Conservation (phyloP, 768 basidiomycete genomes). For the Agaricus blazei region DNA sequence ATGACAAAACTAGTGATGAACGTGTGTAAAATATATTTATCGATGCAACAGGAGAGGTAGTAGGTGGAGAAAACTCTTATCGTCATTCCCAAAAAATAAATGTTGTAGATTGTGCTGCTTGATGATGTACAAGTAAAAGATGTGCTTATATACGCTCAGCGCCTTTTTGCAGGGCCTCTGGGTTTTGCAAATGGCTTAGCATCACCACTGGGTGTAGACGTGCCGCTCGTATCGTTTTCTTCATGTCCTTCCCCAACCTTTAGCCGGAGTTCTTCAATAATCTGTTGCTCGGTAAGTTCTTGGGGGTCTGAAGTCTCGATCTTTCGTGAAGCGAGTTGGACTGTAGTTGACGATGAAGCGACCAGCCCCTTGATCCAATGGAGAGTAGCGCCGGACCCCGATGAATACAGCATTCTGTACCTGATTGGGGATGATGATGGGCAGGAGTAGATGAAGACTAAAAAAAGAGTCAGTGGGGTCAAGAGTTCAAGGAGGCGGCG, state of each 20-base stretch:
- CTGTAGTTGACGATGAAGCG: conserved; percentile 33
- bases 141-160: conserved; percentile 4
- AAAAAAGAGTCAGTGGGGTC: not conserved
- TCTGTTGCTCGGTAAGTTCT: conserved; percentile 62
- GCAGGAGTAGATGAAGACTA: conserved; percentile 92
- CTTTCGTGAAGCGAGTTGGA: conserved; percentile 48
- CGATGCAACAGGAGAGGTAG: no score
- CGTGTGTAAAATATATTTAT: no score
- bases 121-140: no score
- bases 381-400: conserved; percentile 54
- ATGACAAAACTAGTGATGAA: no score
- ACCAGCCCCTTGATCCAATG: conserved; percentile 50
- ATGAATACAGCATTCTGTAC: conserved; percentile 86
- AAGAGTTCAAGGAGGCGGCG: not conserved
- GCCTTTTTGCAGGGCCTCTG: conserved; percentile 59
- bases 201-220: conserved; percentile 18
- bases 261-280: conserved; percentile 54
- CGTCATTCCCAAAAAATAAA: no score
- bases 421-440: conserved; percentile 78
- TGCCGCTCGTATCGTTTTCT: conserved; percentile 6
- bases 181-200: conserved; percentile 63
- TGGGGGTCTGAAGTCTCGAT: conserved; percentile 79
- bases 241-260: not conserved
- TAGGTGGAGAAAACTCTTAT: no score
- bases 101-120: no score